These are phyloP conservation scores for Yueomyces sinensis DNA, from an alignment of 805 yeast species.

Conservation along the genomic window DNA sequence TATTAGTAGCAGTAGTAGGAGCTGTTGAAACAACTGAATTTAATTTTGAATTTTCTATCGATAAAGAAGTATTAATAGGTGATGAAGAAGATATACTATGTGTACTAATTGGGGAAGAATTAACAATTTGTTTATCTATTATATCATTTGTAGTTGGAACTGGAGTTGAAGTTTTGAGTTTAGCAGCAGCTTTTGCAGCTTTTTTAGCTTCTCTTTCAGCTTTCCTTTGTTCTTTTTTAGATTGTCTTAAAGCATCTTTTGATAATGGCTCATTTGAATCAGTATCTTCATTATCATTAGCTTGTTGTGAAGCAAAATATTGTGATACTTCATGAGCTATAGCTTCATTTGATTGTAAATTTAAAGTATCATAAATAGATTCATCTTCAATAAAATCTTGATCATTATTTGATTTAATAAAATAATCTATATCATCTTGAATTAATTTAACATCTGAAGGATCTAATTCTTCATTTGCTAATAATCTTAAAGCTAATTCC, in stretches of 20 bases:
- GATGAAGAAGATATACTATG: slow-evolving; percentile 7
- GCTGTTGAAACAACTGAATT: slow-evolving; percentile 6
- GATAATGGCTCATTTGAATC: slow-evolving; percentile 3
- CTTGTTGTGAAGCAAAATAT: slow-evolving; percentile 19
- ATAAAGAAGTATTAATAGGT: slow-evolving; percentile 5
- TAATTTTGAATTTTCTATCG: slow-evolving; percentile 1
- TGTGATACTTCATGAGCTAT: slow-evolving; percentile 39
- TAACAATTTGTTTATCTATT: not conserved
- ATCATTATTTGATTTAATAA: slow-evolving; percentile 84
- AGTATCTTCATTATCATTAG: slow-evolving; percentile 15
- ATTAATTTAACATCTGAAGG: slow-evolving; percentile 64
- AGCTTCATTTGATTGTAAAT: slow-evolving; percentile 45
- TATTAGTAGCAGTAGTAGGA: slow-evolving; percentile 9
- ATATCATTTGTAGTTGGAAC: slow-evolving; percentile 4
- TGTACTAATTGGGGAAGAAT: not conserved
- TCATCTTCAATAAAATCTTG: slow-evolving; percentile 89
- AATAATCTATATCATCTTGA: slow-evolving; percentile 82
- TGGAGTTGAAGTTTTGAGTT: slow-evolving; percentile 5
- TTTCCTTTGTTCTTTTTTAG: slow-evolving; percentile 23
- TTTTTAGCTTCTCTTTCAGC: slow-evolving; percentile 25
- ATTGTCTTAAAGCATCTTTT: slow-evolving; percentile 13
- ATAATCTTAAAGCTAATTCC: slow-evolving; percentile 62
- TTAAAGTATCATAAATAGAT: slow-evolving; percentile 77
- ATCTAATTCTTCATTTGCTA: slow-evolving; percentile 73
- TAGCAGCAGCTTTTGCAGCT: slow-evolving; percentile 23